A percentile compares a stretch with the other conserved stretches of the same genome.
Evolutionary conservation across 2,329 filamentous ascomycete species (phyloP).

Genomic region (Colletotrichum tamarilloi): DNA sequence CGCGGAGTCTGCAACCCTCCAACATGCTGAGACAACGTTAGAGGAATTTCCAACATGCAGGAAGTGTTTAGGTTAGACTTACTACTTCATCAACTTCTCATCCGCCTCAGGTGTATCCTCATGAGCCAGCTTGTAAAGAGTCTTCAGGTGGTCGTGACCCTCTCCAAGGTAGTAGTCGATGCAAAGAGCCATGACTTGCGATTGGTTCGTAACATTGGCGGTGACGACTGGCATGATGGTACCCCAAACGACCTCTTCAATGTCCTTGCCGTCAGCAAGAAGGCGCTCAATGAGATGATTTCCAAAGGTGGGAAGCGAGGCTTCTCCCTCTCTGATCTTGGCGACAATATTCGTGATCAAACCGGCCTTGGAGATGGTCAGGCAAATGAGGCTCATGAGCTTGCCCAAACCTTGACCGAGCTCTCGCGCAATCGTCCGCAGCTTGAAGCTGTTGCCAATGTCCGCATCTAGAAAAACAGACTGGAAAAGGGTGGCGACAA

Average conservation of each 20-base stretch:
- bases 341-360: constrained; percentile 58
- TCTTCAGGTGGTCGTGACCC: constrained; percentile 59
- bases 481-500: constrained; percentile 67
- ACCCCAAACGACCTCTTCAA: constrained; percentile 66
- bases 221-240: constrained; percentile 67
- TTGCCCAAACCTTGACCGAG: constrained; percentile 63
- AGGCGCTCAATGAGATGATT: constrained; percentile 66
- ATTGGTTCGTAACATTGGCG: constrained; percentile 69
- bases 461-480: constrained; percentile 67
- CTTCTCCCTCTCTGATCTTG: constrained; percentile 54
- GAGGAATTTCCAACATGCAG: not conserved
- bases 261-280: constrained; percentile 61
- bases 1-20: constrained; percentile 66
- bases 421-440: constrained; percentile 60
- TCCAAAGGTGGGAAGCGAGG: constrained; percentile 62
- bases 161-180: constrained; percentile 70
- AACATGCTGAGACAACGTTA: constrained; percentile 52
- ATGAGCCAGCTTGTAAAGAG: constrained; percentile 63
- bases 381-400: constrained; percentile 63
- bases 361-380: constrained; percentile 56
- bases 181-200: constrained; percentile 66
- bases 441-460: constrained; percentile 65
- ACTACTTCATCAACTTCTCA: constrained; percentile 51
- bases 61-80: constrained; percentile 26
- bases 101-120: constrained; percentile 62